Conservation (phyloP, 225 moss, liverwort and hornwort genomes). For the Polytrichum formosum region DNA sequence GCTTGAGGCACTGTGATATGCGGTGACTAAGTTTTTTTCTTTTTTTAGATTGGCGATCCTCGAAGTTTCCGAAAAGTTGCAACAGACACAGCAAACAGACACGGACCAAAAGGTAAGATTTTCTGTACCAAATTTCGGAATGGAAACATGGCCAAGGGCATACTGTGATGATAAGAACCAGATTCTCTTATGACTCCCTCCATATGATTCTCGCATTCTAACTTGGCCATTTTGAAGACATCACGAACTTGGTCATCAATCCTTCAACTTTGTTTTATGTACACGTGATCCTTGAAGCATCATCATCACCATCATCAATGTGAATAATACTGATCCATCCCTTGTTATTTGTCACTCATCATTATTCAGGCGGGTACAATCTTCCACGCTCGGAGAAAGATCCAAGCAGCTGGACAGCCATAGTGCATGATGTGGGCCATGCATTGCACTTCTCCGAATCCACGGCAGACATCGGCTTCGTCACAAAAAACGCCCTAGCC, state of each 20-base stretch:
- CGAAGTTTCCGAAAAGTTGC: slow-evolving; percentile 44
- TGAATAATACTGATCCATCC: too few species aligned
- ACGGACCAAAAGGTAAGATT: slow-evolving; percentile 33
- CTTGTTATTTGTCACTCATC: not conserved
- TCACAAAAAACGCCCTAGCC: slow-evolving; percentile 47
- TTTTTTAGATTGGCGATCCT: slow-evolving; percentile 30
- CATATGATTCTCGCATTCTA: too few species aligned
- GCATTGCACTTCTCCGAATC: slow-evolving; percentile 41
- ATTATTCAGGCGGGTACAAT: slow-evolving; percentile 24
- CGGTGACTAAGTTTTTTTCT: not conserved
- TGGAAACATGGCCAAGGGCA: too few species aligned
- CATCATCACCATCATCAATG: too few species aligned
- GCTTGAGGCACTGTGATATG: too few species aligned
- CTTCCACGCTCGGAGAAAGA: slow-evolving; percentile 42
- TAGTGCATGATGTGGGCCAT: slow-evolving; percentile 49
- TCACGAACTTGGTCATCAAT: too few species aligned
- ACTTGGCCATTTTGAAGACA: too few species aligned
- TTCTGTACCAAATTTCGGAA: too few species aligned
- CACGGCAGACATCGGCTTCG: slow-evolving; percentile 38
- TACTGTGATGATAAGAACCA: too few species aligned
- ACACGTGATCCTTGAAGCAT: too few species aligned
- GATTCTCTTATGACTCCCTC: too few species aligned
- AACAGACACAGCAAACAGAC: slow-evolving; percentile 24
- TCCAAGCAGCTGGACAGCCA: slow-evolving; percentile 43
- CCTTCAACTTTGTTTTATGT: too few species aligned